phyloP scores from a whole-genome alignment of 176 grass and related monocot genomes.

The Leersia perrieri region DNA sequence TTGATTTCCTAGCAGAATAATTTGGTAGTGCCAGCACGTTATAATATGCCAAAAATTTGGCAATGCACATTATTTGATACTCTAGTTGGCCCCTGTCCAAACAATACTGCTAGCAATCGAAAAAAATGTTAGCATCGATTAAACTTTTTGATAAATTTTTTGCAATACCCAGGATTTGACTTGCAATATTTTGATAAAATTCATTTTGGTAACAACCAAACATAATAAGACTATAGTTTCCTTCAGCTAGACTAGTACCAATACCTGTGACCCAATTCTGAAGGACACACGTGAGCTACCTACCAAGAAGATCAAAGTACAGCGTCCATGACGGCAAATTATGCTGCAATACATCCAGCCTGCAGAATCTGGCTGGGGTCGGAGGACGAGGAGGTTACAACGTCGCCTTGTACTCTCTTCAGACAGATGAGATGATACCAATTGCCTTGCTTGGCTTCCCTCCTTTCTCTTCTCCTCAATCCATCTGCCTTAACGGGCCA shows the following conservation, averaged over 20 bases:
- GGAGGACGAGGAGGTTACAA: conserved; percentile 8
- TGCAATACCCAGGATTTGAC: background rate
- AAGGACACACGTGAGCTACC: background rate
- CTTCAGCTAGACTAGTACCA: too few relatives aligned
- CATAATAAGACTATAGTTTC: too few relatives aligned
- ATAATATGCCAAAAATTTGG: background rate
- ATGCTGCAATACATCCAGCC: background rate
- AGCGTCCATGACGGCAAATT: background rate
- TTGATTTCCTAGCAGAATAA: background rate
- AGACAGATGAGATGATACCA: background rate
- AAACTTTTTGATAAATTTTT: too few relatives aligned
- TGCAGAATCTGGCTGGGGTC: background rate
- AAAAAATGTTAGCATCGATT: too few relatives aligned
- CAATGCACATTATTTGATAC: too few relatives aligned
- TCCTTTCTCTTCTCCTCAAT: background rate
- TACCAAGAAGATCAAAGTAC: background rate
- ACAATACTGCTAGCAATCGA: too few relatives aligned
- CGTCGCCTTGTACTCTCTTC: conserved; percentile 3
- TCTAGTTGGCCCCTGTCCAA: too few relatives aligned
- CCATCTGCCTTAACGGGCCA: background rate
- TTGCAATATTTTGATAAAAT: background rate
- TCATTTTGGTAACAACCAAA: background rate
- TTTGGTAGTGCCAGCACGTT: background rate
- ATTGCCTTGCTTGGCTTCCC: background rate
- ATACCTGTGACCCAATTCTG: too few relatives aligned